Base-by-base conservation (phyloP, 2,329 filamentous ascomycete species). In the Xylariaceae sp. region DNA sequence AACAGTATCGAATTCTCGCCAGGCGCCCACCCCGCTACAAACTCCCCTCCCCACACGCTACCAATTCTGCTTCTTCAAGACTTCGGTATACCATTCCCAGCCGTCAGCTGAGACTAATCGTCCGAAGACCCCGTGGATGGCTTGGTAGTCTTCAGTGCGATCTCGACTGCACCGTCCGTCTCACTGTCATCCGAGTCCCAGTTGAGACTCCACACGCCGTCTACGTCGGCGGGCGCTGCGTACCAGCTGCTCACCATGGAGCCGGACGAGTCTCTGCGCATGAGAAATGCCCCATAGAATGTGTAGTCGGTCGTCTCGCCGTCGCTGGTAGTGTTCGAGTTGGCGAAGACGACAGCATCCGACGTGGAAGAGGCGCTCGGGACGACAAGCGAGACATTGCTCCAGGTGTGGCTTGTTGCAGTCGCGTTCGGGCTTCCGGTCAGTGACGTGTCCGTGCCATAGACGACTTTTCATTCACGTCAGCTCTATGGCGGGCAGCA, bases 201-300 rank as follows among this genome's bases (percentile, higher is more conserved):
- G 22, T 44, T 43, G 21, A 53, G 39, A 5, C 36, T 33, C 38
- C 43, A 53, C 11, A 50, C 31, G 19, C 32, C 40, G 5, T 39
- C 27, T 13, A 31, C 29, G 11, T 21, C 31, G 16, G 43, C 38
- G 5, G 49, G 48, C 5, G 42, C 32, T 5, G 42, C 45, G 25
- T 45, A 51, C 47, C 48, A 55, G 24, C 43, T 15, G 5, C 42
- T 46, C 19, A 43, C 31, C 14, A 53, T 41, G 2, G n/a, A n/a
- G n/a, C 19, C 33, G 33, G 33, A 29, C 19, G 40, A 13, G 19
- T 25, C 31, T 23, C 33, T 17, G 32, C 43, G 41, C 26, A 51
- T 33, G 17, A 40, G 37, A 32, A 45, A 40, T 17, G 37, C 33
- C 19, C 47, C 51, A 36, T 55, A 53, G 46, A 50, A 50, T 7